phyloP scores from a whole-genome alignment of 352 stramenopile species.

The Globisporangium rhizosaccharum region DNA sequence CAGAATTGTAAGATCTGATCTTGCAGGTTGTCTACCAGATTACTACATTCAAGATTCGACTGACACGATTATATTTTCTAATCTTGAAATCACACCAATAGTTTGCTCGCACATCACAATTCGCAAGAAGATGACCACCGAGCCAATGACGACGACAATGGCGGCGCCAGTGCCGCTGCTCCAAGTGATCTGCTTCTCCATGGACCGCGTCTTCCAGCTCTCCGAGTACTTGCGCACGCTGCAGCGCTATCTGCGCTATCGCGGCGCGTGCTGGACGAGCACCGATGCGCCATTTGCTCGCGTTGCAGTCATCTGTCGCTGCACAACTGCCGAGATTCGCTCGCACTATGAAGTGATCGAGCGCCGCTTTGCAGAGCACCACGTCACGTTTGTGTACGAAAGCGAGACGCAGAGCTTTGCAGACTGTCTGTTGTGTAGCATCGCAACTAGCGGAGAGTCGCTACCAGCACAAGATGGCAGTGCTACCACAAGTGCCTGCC shows the following conservation, averaged over 20 bases:
- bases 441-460: constrained; percentile 12
- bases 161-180: constrained; percentile 11
- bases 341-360: constrained; percentile 29
- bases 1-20: too few species aligned
- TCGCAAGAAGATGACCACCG: background rate
- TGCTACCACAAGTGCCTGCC: background rate
- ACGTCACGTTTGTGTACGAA: constrained; percentile 37
- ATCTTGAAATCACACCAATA: background rate
- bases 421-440: constrained; percentile 19
- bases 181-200: constrained; percentile 58
- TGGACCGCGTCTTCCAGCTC: constrained; percentile 59
- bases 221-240: constrained; percentile 50
- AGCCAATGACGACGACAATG: background rate
- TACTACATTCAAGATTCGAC: too few species aligned
- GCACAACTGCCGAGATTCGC: constrained; percentile 25
- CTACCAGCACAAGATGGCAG: background rate
- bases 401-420: constrained; percentile 22
- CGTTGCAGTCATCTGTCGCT: constrained; percentile 31
- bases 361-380: constrained; percentile 11
- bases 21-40: too few species aligned
- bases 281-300: constrained; percentile 20
- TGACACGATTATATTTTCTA: background rate
- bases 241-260: constrained; percentile 23
- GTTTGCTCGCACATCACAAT: background rate
- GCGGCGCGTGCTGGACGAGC: constrained; percentile 16